phyloP scores from a whole-genome alignment of 331 rosid species.

The Malus hybrid region DNA sequence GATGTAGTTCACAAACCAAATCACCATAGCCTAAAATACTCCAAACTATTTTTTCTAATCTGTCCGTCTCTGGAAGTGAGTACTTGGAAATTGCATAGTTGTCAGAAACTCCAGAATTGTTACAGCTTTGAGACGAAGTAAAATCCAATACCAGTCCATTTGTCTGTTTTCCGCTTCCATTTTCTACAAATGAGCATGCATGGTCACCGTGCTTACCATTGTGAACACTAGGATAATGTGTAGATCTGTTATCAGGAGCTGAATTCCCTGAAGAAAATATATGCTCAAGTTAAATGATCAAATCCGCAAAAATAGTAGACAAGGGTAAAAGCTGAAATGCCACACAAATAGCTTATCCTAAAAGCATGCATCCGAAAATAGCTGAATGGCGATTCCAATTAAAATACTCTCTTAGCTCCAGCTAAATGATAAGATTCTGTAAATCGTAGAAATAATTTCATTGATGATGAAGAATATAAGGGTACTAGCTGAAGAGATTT shows the following conservation, averaged over 20 bases:
- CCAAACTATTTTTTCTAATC: conserved; percentile 21
- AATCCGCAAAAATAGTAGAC: background rate
- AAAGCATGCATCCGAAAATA: background rate
- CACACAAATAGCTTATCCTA: background rate
- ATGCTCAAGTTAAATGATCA: background rate
- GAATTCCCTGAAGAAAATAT: conserved; percentile 27
- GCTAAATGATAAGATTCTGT: background rate
- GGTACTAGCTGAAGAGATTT: background rate
- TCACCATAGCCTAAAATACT: conserved; percentile 38
- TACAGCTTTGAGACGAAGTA: conserved; percentile 30
- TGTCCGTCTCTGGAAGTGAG: conserved; percentile 30
- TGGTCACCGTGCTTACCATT: conserved; percentile 13
- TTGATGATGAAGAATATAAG: background rate
- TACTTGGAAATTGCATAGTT: conserved; percentile 15
- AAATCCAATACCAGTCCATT: conserved; percentile 33
- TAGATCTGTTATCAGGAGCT: conserved; percentile 24
- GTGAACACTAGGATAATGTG: conserved; percentile 16
- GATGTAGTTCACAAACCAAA: conserved; percentile 44
- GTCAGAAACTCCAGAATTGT: conserved; percentile 19
- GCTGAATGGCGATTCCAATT: background rate
- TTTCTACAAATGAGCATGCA: conserved; percentile 22
- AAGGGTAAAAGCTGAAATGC: background rate
- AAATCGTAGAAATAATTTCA: background rate
- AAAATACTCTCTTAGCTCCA: background rate
- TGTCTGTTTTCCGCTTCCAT: conserved; percentile 22